Base-by-base conservation (phyloP, 2,329 filamentous ascomycete genomes). In the Penicillium sp. region DNA sequence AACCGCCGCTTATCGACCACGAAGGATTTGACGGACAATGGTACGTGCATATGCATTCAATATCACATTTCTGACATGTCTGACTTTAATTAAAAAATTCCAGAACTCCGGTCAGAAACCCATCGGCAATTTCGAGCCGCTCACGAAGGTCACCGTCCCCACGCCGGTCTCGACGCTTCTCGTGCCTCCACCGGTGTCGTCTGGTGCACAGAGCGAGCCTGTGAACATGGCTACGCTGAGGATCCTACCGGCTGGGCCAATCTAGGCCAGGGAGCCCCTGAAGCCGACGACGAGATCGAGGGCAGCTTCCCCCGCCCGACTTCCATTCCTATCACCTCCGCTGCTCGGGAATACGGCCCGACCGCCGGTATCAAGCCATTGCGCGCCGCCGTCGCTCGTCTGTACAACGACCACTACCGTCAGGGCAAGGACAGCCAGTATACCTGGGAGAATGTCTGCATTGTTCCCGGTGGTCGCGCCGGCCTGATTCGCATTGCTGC, bases 391-490 rank as follows among this genome's bases (percentile, higher is more conserved):
- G 92, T 97, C 44, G 93, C 93, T 57, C 86, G 87, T 59, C 83
- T 97, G 61, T 97, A 97, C 83, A 97, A 97, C 71, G 89, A 89
- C 74, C 90, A 93, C 75, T 93, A 97, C 70, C 87, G 93, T 63
- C 79, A 93, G 78, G 91, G 89, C 70, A 96, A 94, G 79, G 83
- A 86, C 12, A 93, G 89, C 76, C 83, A 96, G 78, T 97, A 97
- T 75, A 96, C 90, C 6, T 97, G 91, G 89, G 93, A 97, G 81
- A 97, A 97, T 75, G 93, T 97, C 19, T 93, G 90, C 74, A 96
- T 97, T 73, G 93, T 97, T 4, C 93, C 93, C 45, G 93, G 93
- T 75, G 93, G 93, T 39, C 86, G 93, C 68, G 93, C 93, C 35
- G 93, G 93, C 49, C 80, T 97, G 77, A 97, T 97, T 73, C 86